A percentile compares a stretch with the other conserved stretches of the same genome.
These are phyloP conservation scores for Fusarium anguioides DNA, from an alignment of 2,329 filamentous ascomycete genomes.

Conservation along the genomic window DNA sequence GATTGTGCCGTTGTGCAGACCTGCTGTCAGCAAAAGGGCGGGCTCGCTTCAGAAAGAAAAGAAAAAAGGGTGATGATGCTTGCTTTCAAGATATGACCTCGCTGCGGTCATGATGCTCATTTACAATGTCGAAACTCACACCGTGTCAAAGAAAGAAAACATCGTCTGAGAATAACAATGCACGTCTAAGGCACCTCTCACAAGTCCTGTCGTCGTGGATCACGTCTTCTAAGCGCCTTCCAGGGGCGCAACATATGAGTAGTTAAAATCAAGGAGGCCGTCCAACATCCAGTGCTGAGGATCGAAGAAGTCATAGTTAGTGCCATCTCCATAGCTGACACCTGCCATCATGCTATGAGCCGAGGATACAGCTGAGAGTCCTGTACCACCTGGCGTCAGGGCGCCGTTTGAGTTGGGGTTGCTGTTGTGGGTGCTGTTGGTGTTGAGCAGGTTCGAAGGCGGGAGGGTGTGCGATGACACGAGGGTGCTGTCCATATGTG, in stretches of 20 bases:
- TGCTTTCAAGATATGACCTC: conserved; percentile 1
- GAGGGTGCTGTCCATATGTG: conserved; percentile 71
- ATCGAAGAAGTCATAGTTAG: conserved; percentile 89
- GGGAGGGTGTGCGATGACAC: conserved; percentile 55
- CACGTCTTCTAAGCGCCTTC: conserved; percentile 59
- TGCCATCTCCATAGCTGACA: conserved; percentile 72
- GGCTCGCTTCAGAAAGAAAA: background rate
- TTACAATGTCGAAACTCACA: conserved; percentile 18
- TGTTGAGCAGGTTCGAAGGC: conserved; percentile 59
- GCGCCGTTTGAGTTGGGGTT: conserved; percentile 57
- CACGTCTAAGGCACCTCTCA: conserved; percentile 9
- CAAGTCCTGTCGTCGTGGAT: background rate
- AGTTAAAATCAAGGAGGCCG: conserved; percentile 83
- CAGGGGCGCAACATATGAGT: conserved; percentile 66
- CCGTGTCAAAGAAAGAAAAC: conserved; percentile 2
- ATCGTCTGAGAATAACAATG: background rate
- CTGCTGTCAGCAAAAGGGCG: conserved; percentile 1
- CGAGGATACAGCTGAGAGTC: conserved; percentile 54
- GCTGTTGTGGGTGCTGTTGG: conserved; percentile 10
- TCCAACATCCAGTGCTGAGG: conserved; percentile 95
- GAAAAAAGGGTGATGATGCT: background rate
- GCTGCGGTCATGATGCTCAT: conserved; percentile 1
- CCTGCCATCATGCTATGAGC: conserved; percentile 60
- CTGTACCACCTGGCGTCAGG: conserved; percentile 62
- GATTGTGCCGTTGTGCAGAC: conserved; percentile 4